These are phyloP conservation scores for Coemansia sp. DNA, from an alignment of 192 early-diverging fungal species.

Conservation along the genomic window DNA sequence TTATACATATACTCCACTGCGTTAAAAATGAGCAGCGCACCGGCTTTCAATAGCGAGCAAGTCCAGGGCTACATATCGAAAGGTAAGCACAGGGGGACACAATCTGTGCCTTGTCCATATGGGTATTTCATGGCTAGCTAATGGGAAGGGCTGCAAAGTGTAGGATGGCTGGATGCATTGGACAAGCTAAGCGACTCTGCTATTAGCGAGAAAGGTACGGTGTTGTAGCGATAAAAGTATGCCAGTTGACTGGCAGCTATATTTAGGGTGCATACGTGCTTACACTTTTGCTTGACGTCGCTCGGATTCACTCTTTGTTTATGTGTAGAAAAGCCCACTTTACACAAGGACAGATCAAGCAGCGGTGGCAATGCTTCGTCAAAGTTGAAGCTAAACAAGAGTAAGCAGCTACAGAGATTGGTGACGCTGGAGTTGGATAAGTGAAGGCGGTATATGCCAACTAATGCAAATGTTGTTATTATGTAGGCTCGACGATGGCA, in stretches of 20 bases:
- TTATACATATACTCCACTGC: not conserved
- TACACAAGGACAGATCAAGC: conserved; percentile 24
- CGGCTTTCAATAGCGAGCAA: conserved; percentile 26
- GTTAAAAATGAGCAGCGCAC: conserved; percentile 15
- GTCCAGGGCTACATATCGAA: conserved; percentile 38
- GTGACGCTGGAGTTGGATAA: not conserved
- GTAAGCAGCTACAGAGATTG: conserved; percentile 9
- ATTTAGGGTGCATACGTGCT: not conserved
- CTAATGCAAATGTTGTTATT: not conserved
- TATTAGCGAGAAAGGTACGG: conserved; percentile 8
- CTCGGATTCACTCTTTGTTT: not conserved
- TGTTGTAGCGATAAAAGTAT: not conserved
- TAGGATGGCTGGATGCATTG: conserved; percentile 50
- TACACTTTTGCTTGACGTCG: not conserved
- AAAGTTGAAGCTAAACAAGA: conserved; percentile 30
- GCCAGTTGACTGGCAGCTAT: not conserved
- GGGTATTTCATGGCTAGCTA: not conserved
- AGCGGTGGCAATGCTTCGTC: not conserved
- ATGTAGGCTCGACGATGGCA: conserved; percentile 48
- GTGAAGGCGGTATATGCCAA: not conserved
- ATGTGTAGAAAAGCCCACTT: conserved; percentile 42
- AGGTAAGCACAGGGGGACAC: conserved; percentile 16
- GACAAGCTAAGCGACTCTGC: conserved; percentile 28
- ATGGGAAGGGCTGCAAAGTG: not conserved
- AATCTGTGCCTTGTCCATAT: too few species aligned